Conservation (phyloP, 805 yeast species). For the Pichia manshurica region DNA sequence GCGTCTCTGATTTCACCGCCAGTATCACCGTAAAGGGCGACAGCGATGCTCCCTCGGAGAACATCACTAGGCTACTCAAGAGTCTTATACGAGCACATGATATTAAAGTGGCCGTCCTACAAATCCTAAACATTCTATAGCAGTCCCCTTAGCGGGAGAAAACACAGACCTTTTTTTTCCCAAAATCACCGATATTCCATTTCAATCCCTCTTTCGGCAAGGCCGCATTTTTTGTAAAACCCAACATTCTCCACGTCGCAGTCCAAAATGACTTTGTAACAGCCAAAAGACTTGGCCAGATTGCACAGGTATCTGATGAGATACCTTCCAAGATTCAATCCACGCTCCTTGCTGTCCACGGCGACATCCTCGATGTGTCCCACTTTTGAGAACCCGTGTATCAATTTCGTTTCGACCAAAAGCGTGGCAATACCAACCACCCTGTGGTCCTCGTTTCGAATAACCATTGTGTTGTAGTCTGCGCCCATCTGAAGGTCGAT, state of each 20-base stretch:
- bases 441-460: constrained; percentile 42
- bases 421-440: constrained; percentile 84
- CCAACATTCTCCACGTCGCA: constrained; percentile 77
- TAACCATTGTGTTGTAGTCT: constrained; percentile 65
- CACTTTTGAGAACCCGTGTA: constrained; percentile 77
- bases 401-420: constrained; percentile 71
- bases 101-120: constrained; percentile 7
- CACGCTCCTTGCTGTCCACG: constrained; percentile 69
- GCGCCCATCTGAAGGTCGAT: constrained; percentile 53
- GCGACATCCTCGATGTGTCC: constrained; percentile 97
- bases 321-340: constrained; percentile 68
- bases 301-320: constrained; percentile 58
- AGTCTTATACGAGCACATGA: constrained; percentile 8
- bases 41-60: not conserved
- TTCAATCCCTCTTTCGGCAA: constrained; percentile 56
- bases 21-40: constrained; percentile 7
- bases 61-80: constrained; percentile 9
- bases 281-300: constrained; percentile 55
- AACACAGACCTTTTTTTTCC: not conserved
- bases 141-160: no score
- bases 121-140: constrained; percentile 6
- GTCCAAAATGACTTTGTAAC: constrained; percentile 86
- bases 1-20: constrained; percentile 7
- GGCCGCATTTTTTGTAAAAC: constrained; percentile 88
- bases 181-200: constrained; percentile 49